phyloP scores from a whole-genome alignment of 352 stramenopile genomes.

The Blastocystis sp. region DNA sequence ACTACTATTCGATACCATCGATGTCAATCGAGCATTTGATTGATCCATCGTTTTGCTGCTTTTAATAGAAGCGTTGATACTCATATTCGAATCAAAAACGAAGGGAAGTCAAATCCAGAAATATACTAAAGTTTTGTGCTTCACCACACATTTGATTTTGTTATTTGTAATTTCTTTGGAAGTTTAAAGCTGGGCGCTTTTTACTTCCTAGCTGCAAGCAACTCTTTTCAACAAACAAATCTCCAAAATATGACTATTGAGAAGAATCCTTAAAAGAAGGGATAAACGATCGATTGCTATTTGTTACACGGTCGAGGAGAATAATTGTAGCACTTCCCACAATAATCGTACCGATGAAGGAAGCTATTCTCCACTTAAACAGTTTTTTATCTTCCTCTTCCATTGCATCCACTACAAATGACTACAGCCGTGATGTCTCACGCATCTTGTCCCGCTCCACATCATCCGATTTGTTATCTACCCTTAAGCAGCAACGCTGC shows the following conservation, averaged over 20 bases:
- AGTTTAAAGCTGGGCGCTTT: background rate
- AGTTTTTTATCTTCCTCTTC: background rate
- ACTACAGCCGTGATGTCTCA: background rate
- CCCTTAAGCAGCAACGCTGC: no score
- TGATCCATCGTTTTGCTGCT: background rate
- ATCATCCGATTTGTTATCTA: conserved; percentile 20
- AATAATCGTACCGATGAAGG: background rate
- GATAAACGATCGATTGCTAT: background rate
- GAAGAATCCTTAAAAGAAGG: background rate
- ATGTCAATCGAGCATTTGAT: conserved; percentile 6
- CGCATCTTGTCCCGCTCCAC: background rate
- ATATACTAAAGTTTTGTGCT: background rate
- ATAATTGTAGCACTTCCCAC: background rate
- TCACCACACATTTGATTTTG: background rate
- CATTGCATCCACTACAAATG: background rate
- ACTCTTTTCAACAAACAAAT: background rate
- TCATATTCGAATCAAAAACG: conserved; percentile 15
- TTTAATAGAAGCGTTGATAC: conserved; percentile 48
- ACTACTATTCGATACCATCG: conserved; percentile 11
- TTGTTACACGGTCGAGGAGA: no score
- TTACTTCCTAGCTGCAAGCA: background rate
- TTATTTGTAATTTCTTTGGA: background rate
- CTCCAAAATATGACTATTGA: background rate
- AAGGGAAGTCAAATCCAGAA: background rate
- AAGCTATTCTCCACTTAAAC: background rate